phyloP scores from a whole-genome alignment of 768 basidiomycete species.

The Mycena rosella region DNA sequence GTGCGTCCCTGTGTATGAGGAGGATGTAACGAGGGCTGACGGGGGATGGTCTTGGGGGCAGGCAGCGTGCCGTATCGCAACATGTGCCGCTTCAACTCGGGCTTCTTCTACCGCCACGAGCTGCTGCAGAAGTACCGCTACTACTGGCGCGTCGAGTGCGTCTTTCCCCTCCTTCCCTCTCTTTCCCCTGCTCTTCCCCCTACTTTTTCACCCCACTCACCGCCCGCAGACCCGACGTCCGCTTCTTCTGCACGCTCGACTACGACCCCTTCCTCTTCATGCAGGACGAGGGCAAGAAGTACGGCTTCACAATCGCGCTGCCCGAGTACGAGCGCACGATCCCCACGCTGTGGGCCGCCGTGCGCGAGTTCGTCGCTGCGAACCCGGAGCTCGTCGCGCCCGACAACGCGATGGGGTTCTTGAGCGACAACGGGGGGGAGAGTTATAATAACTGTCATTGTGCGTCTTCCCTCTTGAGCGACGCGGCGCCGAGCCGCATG shows the following conservation, averaged over 20 bases:
- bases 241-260: constrained; percentile 68
- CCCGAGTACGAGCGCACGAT: constrained; percentile 71
- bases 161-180: neutral
- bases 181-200: neutral
- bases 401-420: constrained; percentile 62
- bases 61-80: constrained; percentile 33
- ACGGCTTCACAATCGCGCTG: constrained; percentile 70
- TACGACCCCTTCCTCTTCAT: constrained; percentile 69
- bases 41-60: too few species aligned
- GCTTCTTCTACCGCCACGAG: constrained; percentile 68
- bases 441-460: constrained; percentile 71
- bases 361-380: constrained; percentile 60
- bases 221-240: constrained; percentile 57
- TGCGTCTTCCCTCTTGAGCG: constrained; percentile 43
- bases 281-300: constrained; percentile 66
- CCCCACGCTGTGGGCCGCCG: constrained; percentile 68
- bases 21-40: too few species aligned
- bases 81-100: constrained; percentile 37
- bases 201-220: neutral
- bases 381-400: constrained; percentile 57
- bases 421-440: constrained; percentile 54
- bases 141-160: constrained; percentile 71
- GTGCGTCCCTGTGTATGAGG: constrained; percentile 45
- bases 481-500: neutral
- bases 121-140: constrained; percentile 66